These are phyloP conservation scores for Fusarium redolens DNA, from an alignment of 2,329 filamentous ascomycete species.

Conservation along the genomic window DNA sequence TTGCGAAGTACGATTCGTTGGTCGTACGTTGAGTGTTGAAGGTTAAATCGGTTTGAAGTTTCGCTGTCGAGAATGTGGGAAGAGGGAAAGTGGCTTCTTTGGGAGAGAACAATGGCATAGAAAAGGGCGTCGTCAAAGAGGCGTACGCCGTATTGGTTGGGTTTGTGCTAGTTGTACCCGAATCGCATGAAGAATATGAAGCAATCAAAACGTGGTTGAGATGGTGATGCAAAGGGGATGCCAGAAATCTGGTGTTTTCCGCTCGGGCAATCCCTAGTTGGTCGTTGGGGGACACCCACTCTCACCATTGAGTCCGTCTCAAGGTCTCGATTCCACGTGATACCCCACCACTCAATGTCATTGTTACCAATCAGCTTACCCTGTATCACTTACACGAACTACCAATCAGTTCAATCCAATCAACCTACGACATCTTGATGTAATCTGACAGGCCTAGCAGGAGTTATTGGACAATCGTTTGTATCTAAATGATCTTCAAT, in stretches of 20 bases:
- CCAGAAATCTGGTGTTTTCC: slow-evolving; percentile 39
- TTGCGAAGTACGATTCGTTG: neutral
- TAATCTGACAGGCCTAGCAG: neutral
- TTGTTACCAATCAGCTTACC: slow-evolving; percentile 8
- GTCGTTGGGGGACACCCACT: slow-evolving; percentile 25
- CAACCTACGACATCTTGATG: neutral
- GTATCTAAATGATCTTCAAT: neutral
- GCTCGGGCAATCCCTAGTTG: slow-evolving; percentile 34
- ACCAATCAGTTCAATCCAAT: neutral
- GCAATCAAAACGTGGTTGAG: slow-evolving; percentile 7
- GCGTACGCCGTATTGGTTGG: neutral
- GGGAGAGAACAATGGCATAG: neutral
- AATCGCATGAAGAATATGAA: slow-evolving; percentile 22
- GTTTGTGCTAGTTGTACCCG: neutral
- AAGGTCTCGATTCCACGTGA: slow-evolving; percentile 37
- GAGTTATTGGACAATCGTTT: neutral
- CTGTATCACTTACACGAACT: slow-evolving; percentile 31
- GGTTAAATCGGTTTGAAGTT: slow-evolving; percentile 10
- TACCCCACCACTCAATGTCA: slow-evolving; percentile 20
- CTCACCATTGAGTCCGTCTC: slow-evolving; percentile 24
- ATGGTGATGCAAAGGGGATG: slow-evolving; percentile 33
- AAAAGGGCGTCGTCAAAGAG: neutral
- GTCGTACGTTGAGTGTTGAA: slow-evolving; percentile 6
- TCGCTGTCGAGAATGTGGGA: slow-evolving; percentile 18
- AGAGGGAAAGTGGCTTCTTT: slow-evolving; percentile 41